These are phyloP conservation scores for Metschnikowia gruessii DNA, from an alignment of 805 yeast genomes.

Conservation along the genomic window DNA sequence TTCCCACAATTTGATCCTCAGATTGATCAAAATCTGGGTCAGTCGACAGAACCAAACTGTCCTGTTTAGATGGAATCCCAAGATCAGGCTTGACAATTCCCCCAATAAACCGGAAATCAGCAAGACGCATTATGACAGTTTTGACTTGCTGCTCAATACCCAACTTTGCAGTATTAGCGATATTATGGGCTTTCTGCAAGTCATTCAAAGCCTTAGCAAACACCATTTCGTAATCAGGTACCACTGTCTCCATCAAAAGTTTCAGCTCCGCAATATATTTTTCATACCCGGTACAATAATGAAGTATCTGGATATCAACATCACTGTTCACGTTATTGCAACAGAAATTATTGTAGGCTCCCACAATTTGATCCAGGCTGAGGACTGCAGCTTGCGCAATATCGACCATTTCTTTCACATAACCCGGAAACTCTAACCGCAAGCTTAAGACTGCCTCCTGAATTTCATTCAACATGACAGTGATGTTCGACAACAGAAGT, in stretches of 20 bases:
- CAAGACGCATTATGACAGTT: neutral
- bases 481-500: neutral
- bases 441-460: neutral
- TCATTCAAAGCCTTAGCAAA: neutral
- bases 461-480: neutral
- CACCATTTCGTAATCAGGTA: neutral
- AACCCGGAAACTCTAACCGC: neutral
- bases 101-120: neutral
- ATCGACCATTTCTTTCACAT: neutral
- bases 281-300: neutral
- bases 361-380: neutral
- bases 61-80: neutral
- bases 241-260: neutral
- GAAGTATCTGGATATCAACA: neutral
- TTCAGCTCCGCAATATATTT: neutral
- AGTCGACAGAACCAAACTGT: neutral
- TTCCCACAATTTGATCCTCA: neutral
- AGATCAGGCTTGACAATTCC: neutral
- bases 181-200: conserved; percentile 1
- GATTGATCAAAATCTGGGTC: neutral
- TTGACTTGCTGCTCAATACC: neutral
- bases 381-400: neutral
- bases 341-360: neutral
- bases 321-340: neutral
- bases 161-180: neutral